phyloP scores from a whole-genome alignment of 345 rosid species.

The Lumnitzera racemosa region DNA sequence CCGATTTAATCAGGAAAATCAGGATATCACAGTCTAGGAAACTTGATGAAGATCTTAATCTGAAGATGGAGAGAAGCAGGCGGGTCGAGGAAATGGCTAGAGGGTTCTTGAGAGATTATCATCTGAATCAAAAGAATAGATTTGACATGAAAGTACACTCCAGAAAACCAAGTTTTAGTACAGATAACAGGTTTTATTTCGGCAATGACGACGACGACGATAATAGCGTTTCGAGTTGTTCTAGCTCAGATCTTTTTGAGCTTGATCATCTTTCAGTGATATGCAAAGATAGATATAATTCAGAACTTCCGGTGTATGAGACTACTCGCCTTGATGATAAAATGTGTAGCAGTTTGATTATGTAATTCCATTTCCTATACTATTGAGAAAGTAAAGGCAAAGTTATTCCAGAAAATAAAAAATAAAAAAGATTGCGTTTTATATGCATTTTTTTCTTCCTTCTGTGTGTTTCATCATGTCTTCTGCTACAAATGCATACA shows the following conservation, averaged over 20 bases:
- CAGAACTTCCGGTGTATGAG: constrained; percentile 55
- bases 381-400: constrained; percentile 1
- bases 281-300: constrained; percentile 15
- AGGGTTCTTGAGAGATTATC: constrained; percentile 14
- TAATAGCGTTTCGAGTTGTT: constrained; percentile 29
- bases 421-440: too few relatives aligned
- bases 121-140: constrained; percentile 17
- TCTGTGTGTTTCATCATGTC: neutral
- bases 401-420: too few relatives aligned
- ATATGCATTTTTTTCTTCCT: constrained; percentile 4
- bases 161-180: neutral
- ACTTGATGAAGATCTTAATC: constrained; percentile 15
- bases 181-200: neutral
- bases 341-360: constrained; percentile 17
- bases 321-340: constrained; percentile 38
- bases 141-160: neutral
- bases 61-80: constrained; percentile 17
- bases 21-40: constrained; percentile 35
- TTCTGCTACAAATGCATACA: too few relatives aligned
- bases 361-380: constrained; percentile 6
- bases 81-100: constrained; percentile 33
- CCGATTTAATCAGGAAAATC: constrained; percentile 20
- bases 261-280: constrained; percentile 34
- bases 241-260: constrained; percentile 58
- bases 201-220: constrained; percentile 9